A percentile compares a stretch with the other conserved stretches of the same genome.
Conservation (phyloP, 2,329 filamentous ascomycete genomes). For the Xylogone sp. region DNA sequence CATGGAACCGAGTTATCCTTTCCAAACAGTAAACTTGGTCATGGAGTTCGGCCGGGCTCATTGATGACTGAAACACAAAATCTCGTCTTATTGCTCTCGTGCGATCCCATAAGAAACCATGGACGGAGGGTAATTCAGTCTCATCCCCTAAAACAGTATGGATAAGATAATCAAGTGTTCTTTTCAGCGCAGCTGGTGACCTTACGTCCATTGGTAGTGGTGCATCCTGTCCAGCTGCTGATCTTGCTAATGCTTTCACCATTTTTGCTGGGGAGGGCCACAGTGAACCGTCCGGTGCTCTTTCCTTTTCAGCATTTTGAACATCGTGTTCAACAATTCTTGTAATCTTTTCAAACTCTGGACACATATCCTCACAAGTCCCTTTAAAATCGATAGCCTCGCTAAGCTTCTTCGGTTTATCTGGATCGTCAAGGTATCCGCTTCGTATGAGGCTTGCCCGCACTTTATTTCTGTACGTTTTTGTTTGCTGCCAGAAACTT, state of each 20-base stretch:
- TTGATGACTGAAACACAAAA: slow-evolving; percentile 62
- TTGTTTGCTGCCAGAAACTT: slow-evolving; percentile 51
- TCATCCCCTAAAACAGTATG: slow-evolving; percentile 54
- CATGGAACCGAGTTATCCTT: slow-evolving; percentile 64
- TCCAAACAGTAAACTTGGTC: slow-evolving; percentile 62
- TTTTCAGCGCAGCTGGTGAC: slow-evolving; percentile 53
- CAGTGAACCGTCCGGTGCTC: slow-evolving; percentile 32
- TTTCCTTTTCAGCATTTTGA: slow-evolving; percentile 50
- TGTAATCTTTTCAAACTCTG: slow-evolving; percentile 61
- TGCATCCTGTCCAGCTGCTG: slow-evolving; percentile 64
- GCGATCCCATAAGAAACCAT: slow-evolving; percentile 66
- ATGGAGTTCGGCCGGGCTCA: slow-evolving; percentile 49
- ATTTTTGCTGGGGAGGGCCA: slow-evolving; percentile 50
- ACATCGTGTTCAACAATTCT: slow-evolving; percentile 60
- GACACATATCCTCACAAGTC: slow-evolving; percentile 67
- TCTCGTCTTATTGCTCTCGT: slow-evolving; percentile 65
- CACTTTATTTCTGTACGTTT: slow-evolving; percentile 52
- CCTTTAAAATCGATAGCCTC: slow-evolving; percentile 66
- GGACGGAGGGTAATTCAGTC: slow-evolving; percentile 49
- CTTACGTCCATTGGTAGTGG: slow-evolving; percentile 66
- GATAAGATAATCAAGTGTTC: slow-evolving; percentile 61
- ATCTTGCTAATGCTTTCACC: slow-evolving; percentile 65
- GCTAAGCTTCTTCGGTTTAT: slow-evolving; percentile 56
- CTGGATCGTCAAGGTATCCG: slow-evolving; percentile 61
- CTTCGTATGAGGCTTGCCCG: slow-evolving; percentile 55